These are phyloP conservation scores for Chloris gayana DNA, from an alignment of 176 grass and related monocot genomes.

Conservation along the genomic window DNA sequence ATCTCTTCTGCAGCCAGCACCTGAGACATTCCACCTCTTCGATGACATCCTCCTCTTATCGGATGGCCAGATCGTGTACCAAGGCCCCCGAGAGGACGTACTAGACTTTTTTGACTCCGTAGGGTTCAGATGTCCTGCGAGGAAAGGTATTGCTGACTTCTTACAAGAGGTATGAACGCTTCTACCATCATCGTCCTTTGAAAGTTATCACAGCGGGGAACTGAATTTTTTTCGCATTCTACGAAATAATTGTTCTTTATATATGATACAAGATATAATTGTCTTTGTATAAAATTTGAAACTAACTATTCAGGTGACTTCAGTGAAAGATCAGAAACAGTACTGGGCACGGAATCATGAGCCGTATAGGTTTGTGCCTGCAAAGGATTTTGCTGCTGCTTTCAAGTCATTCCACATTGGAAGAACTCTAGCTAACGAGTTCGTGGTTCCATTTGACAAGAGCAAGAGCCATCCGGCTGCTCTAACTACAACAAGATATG, in stretches of 20 bases:
- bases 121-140: constrained; percentile 86
- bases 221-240: too few relatives aligned
- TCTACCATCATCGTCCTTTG: too few relatives aligned
- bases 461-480: constrained; percentile 78
- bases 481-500: constrained; percentile 75
- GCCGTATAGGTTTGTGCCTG: constrained; percentile 64
- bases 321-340: constrained; percentile 85
- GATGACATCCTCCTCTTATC: constrained; percentile 90
- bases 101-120: constrained; percentile 81
- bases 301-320: constrained; percentile 53
- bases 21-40: constrained; percentile 84
- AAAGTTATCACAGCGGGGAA: too few relatives aligned
- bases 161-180: constrained; percentile 93
- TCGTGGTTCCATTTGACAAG: constrained; percentile 68
- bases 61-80: constrained; percentile 87
- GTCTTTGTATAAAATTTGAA: too few relatives aligned
- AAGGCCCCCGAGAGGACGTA: constrained; percentile 74
- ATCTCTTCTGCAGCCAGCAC: constrained; percentile 84
- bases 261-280: too few relatives aligned
- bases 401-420: constrained; percentile 71
- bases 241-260: too few relatives aligned
- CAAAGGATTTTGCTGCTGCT: constrained; percentile 57
- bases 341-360: constrained; percentile 56
- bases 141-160: constrained; percentile 90
- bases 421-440: constrained; percentile 50